Conservation (phyloP, 148 eudicot species). For the Camellia japonica region DNA sequence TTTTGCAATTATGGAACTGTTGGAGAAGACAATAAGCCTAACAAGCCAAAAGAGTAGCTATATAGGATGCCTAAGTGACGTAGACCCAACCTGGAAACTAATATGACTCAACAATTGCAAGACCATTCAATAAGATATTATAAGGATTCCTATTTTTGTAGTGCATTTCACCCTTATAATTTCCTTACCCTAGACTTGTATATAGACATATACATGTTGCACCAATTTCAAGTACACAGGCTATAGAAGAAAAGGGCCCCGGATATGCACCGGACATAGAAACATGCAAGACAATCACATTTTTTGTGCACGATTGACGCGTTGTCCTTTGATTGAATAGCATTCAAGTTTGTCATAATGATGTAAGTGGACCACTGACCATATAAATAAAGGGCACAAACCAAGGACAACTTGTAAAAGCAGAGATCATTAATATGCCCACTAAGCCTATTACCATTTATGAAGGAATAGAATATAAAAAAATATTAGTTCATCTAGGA, state of each 20-base stretch:
- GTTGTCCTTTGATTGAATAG: not conserved
- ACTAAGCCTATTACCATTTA: not conserved
- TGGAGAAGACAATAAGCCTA: not conserved
- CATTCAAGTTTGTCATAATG: not conserved
- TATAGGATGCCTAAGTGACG: not conserved
- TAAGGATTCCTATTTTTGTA: not conserved
- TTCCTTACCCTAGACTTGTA: not conserved
- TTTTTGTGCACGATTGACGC: not conserved
- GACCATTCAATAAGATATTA: not conserved
- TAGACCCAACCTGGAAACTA: not conserved
- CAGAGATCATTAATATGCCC: not conserved
- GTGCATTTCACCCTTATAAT: not conserved
- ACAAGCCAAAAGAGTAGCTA: not conserved
- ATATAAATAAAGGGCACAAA: not conserved
- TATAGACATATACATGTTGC: not conserved
- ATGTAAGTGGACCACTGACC: not conserved
- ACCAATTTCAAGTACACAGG: not conserved
- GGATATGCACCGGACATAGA: not conserved
- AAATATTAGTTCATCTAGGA: not conserved
- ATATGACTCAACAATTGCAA: not conserved
- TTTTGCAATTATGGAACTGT: not conserved
- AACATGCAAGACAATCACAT: not conserved
- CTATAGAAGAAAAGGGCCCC: not conserved
- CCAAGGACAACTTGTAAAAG: not conserved
- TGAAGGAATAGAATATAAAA: not conserved